phyloP scores from a whole-genome alignment of 139 green algal genomes.

The Ulvella scutata region DNA sequence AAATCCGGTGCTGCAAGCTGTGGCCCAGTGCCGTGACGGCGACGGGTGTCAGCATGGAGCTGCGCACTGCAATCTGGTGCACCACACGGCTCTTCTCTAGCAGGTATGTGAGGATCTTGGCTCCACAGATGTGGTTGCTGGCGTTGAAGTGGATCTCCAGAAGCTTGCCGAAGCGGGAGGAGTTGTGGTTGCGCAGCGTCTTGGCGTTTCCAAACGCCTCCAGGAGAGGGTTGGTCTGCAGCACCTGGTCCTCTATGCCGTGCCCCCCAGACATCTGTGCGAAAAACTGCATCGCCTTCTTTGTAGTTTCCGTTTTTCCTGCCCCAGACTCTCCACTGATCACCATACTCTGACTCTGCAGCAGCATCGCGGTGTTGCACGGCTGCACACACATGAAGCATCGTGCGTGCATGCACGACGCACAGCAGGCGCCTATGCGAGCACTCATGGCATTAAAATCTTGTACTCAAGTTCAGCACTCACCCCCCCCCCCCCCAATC shows the following conservation, averaged over 20 bases:
- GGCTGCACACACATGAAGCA: too few relatives aligned
- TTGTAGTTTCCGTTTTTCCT: conserved; percentile 94
- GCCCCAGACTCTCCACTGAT: conserved; percentile 61
- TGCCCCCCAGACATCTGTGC: conserved; percentile 48
- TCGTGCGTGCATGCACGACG: too few relatives aligned
- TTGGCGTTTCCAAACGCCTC: conserved; percentile 94
- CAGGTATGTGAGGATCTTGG: conserved; percentile 76
- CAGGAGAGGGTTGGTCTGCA: conserved; percentile 80
- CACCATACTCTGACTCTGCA: conserved; percentile 33
- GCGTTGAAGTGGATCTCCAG: conserved; percentile 62
- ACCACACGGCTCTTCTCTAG: conserved; percentile 69
- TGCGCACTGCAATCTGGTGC: conserved; percentile 15
- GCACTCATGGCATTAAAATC: too few relatives aligned
- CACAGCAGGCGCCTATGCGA: too few relatives aligned
- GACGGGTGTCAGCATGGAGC: background rate
- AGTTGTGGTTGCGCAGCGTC: conserved; percentile 90
- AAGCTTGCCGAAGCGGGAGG: conserved; percentile 51
- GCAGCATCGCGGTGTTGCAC: background rate
- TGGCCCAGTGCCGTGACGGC: too few relatives aligned
- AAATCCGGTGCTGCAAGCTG: too few relatives aligned
- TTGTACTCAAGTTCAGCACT: too few relatives aligned
- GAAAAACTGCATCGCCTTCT: conserved; percentile 88
- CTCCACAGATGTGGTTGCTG: conserved; percentile 47
- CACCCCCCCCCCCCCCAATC: too few relatives aligned
- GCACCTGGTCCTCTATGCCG: conserved; percentile 46